phyloP scores from a whole-genome alignment of 2,329 filamentous ascomycete genomes.

The Lojkania enalia region DNA sequence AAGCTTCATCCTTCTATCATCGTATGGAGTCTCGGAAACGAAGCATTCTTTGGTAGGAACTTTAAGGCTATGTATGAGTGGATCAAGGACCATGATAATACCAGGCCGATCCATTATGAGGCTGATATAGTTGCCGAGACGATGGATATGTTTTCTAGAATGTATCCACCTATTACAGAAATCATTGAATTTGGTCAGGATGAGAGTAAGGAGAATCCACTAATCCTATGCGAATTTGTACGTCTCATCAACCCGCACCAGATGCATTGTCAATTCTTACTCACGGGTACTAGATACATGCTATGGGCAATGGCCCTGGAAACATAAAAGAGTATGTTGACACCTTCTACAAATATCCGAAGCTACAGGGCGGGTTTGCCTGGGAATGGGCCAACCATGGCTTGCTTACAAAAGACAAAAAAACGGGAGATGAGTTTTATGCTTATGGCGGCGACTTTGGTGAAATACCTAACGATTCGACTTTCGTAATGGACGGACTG shows the following conservation, averaged over 20 bases:
- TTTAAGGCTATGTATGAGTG: conserved; percentile 69
- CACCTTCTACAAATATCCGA: conserved; percentile 62
- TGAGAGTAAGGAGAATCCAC: conserved; percentile 53
- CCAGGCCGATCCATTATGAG: conserved; percentile 68
- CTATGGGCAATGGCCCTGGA: conserved; percentile 77
- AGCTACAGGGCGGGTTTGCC: conserved; percentile 64
- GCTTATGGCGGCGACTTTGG: conserved; percentile 51
- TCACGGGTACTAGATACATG: conserved; percentile 46
- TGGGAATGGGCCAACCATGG: conserved; percentile 55
- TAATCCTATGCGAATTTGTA: conserved; percentile 60
- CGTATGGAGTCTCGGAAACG: conserved; percentile 74
- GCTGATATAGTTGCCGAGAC: conserved; percentile 62
- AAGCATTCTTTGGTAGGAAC: conserved; percentile 72
- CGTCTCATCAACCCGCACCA: conserved; percentile 6
- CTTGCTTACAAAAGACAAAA: conserved; percentile 45
- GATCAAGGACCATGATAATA: conserved; percentile 60
- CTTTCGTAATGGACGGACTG: conserved; percentile 52
- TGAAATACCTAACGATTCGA: conserved; percentile 46
- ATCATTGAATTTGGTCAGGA: conserved; percentile 53
- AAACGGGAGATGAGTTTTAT: conserved; percentile 45
- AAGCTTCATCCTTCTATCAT: conserved; percentile 73
- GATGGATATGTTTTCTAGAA: conserved; percentile 68
- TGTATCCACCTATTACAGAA: conserved; percentile 63
- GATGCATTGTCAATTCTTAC: not conserved
- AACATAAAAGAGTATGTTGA: conserved; percentile 69